Evolutionary conservation across 306 rosid species (phyloP).

Genomic region (Lathyrus tuberosus): DNA sequence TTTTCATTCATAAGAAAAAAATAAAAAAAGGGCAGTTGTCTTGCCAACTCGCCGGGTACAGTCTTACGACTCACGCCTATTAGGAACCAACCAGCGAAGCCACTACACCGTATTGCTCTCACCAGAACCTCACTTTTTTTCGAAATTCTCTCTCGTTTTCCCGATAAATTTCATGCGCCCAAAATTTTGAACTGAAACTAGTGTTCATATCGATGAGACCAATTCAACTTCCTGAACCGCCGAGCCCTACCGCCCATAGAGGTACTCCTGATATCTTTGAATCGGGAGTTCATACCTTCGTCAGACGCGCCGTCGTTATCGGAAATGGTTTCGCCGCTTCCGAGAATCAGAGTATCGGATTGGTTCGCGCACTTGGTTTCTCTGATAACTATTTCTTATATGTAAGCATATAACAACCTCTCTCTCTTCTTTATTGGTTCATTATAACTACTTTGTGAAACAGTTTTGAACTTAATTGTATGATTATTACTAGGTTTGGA

Average conservation of each 20-base stretch:
- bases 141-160: background rate
- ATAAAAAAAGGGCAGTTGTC: background rate
- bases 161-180: constrained; percentile 21
- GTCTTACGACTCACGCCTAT: background rate
- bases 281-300: constrained; percentile 73
- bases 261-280: constrained; percentile 83
- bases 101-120: constrained; percentile 20
- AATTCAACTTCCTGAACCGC: constrained; percentile 81
- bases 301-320: constrained; percentile 82
- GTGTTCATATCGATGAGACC: constrained; percentile 55
- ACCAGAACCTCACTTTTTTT: constrained; percentile 12
- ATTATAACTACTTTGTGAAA: constrained; percentile 14
- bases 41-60: background rate
- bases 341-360: constrained; percentile 89
- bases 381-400: constrained; percentile 68
- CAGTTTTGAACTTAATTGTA: background rate
- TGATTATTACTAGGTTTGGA: background rate
- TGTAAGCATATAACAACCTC: constrained; percentile 41
- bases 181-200: constrained; percentile 6
- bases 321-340: constrained; percentile 73
- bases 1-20: too few species aligned
- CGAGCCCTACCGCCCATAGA: constrained; percentile 58
- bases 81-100: background rate
- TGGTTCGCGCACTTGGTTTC: constrained; percentile 89
- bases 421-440: background rate